A percentile compares a stretch with the other conserved stretches of the same genome.
Conservation (phyloP, 2,329 filamentous ascomycete species). For the Fusarium ramigenum region DNA sequence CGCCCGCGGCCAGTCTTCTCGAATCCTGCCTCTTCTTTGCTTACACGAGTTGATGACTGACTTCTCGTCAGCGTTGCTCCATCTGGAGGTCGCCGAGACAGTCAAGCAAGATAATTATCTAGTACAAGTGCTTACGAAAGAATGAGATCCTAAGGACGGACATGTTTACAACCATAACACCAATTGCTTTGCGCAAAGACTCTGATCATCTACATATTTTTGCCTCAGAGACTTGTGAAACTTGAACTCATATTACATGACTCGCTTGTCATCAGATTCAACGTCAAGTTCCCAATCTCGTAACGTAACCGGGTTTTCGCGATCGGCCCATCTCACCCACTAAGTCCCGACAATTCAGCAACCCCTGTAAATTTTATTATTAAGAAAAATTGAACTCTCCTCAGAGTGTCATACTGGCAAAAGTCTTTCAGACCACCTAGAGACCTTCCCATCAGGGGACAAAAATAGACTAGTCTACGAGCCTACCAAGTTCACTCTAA, state of each 20-base stretch:
- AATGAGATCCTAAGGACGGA: not conserved
- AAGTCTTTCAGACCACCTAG: not conserved
- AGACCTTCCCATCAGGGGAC: not conserved
- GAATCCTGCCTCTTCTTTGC: slow-evolving; percentile 2
- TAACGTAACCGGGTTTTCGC: slow-evolving; percentile 23
- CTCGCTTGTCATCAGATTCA: slow-evolving; percentile 29
- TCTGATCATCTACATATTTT: not conserved
- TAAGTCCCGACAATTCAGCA: slow-evolving; percentile 16
- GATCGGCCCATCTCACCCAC: slow-evolving; percentile 34
- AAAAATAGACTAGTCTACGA: not conserved
- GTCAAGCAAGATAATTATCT: slow-evolving; percentile 4
- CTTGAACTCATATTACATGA: slow-evolving; percentile 22
- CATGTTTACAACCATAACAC: not conserved
- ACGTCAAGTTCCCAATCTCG: slow-evolving; percentile 25
- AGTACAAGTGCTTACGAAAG: slow-evolving; percentile 21
- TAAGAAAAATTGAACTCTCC: not conserved
- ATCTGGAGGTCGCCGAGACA: slow-evolving; percentile 6
- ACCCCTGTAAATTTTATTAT: slow-evolving; percentile 20
- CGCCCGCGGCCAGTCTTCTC: not conserved
- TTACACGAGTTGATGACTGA: slow-evolving; percentile 5
- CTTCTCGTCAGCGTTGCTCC: slow-evolving; percentile 18
- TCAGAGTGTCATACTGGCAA: not conserved
- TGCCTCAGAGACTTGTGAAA: not conserved
- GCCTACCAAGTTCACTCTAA: not conserved
- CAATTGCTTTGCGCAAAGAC: not conserved